Evolutionary conservation across 2,329 filamentous ascomycete species (phyloP).

Genomic region (Fusarium pseudocircinatum): DNA sequence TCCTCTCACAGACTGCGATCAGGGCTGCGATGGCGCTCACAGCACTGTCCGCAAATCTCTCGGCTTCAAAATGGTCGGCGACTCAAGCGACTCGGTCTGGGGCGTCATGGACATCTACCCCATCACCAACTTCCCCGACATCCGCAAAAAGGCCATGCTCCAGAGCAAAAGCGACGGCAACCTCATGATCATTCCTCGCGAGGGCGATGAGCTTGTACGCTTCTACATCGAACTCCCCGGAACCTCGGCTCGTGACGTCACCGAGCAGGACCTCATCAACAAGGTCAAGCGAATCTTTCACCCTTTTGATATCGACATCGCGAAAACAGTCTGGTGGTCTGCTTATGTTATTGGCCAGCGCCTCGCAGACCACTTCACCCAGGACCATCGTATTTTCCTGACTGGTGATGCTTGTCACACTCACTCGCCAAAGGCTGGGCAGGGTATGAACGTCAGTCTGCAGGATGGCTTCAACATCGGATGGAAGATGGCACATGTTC

Average conservation of each 20-base stretch:
- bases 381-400: constrained; percentile 70
- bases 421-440: constrained; percentile 68
- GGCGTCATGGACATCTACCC: constrained; percentile 42
- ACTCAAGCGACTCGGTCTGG: constrained; percentile 44
- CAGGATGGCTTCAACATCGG: constrained; percentile 67
- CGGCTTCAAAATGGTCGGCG: constrained; percentile 40
- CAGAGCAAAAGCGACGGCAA: constrained; percentile 36
- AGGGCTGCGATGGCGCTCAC: constrained; percentile 40
- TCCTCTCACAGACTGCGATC: accelerated
- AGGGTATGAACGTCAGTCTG: constrained; percentile 79
- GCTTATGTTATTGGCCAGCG: constrained; percentile 72
- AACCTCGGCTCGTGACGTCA: constrained; percentile 8
- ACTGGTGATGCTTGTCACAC: constrained; percentile 69
- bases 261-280: constrained; percentile 42
- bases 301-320: constrained; percentile 60
- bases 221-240: constrained; percentile 35
- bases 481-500: constrained; percentile 63
- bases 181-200: constrained; percentile 43
- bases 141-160: constrained; percentile 44
- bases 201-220: constrained; percentile 37
- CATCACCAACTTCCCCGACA: constrained; percentile 43
- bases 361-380: constrained; percentile 49
- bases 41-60: constrained; percentile 39
- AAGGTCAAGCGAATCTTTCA: constrained; percentile 62
- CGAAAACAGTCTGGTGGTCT: constrained; percentile 38